Percentiles rank a stretch among this genome's conserved stretches.
These are phyloP conservation scores for Cylindrotheca fusiformis DNA, from an alignment of 108 stramenopile genomes.

Conservation along the genomic window DNA sequence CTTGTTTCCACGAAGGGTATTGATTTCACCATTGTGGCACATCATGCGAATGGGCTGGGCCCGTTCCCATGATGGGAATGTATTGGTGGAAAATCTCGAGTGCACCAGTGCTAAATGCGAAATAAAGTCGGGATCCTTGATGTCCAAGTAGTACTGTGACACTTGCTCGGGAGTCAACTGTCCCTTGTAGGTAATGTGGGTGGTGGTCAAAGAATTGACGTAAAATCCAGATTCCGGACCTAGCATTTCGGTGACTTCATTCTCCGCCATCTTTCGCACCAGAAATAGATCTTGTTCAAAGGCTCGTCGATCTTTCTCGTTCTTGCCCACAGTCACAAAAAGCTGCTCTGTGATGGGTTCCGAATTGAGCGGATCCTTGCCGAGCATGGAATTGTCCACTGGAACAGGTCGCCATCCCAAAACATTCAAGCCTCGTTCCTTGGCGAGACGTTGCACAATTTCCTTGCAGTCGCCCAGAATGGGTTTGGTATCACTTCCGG, in stretches of 20 bases:
- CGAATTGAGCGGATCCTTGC: constrained; percentile 86
- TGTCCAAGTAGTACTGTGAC: constrained; percentile 88
- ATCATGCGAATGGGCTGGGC: constrained; percentile 97
- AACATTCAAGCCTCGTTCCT: constrained; percentile 73
- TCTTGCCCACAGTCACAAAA: constrained; percentile 52
- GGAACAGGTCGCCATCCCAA: constrained; percentile 90
- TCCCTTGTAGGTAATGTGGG: constrained; percentile 95
- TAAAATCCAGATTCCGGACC: constrained; percentile 89
- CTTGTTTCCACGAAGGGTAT: constrained; percentile 95
- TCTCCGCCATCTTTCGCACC: constrained; percentile 85
- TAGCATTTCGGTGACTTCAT: constrained; percentile 71
- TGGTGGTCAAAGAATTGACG: constrained; percentile 80
- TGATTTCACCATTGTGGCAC: constrained; percentile 98
- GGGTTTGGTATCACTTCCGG: constrained; percentile 63
- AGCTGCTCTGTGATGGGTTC: constrained; percentile 90
- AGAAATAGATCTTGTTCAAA: constrained; percentile 93
- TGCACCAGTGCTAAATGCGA: constrained; percentile 91
- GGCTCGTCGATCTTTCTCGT: constrained; percentile 26
- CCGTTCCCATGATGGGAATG: constrained; percentile 94
- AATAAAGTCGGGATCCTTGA: constrained; percentile 80
- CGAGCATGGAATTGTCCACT: constrained; percentile 88
- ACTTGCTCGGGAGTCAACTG: constrained; percentile 95
- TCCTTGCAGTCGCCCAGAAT: constrained; percentile 73
- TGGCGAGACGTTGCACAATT: constrained; percentile 76
- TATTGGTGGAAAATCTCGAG: constrained; percentile 94